phyloP scores from a whole-genome alignment of 2,329 filamentous ascomycete species.

The Catunica adiposa region DNA sequence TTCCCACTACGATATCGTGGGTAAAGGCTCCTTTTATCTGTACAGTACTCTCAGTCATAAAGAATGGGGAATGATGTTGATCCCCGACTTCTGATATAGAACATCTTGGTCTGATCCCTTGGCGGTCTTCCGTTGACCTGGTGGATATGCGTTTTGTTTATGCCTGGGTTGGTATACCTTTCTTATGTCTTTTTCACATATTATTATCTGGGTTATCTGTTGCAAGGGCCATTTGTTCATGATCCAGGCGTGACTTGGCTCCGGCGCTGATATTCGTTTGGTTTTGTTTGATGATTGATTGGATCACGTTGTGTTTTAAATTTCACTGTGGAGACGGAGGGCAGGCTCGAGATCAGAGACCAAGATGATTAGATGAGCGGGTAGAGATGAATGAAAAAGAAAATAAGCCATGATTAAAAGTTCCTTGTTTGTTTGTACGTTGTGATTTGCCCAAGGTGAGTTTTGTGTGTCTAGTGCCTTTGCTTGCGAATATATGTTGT shows the following conservation, averaged over 20 bases:
- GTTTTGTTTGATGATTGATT: neutral
- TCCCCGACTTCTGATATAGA: neutral
- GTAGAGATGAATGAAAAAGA: neutral
- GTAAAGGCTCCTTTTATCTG: neutral
- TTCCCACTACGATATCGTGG: neutral
- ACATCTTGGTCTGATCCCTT: neutral
- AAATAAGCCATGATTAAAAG: neutral
- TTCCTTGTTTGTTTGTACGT: neutral
- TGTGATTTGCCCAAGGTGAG: neutral
- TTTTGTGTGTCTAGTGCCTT: neutral
- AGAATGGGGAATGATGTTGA: neutral
- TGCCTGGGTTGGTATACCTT: neutral
- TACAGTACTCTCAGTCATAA: neutral
- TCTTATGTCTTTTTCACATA: no score
- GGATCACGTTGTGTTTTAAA: neutral
- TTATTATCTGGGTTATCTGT: neutral
- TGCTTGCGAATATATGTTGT: neutral
- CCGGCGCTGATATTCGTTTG: neutral
- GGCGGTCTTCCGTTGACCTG: neutral
- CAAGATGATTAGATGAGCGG: neutral
- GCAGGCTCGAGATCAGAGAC: no score
- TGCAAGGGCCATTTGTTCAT: neutral
- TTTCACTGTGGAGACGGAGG: no score
- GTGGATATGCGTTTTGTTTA: neutral
- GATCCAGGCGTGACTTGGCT: neutral